Conservation (phyloP, 2,329 filamentous ascomycete species). For the Aspergillus sclerotialis region DNA sequence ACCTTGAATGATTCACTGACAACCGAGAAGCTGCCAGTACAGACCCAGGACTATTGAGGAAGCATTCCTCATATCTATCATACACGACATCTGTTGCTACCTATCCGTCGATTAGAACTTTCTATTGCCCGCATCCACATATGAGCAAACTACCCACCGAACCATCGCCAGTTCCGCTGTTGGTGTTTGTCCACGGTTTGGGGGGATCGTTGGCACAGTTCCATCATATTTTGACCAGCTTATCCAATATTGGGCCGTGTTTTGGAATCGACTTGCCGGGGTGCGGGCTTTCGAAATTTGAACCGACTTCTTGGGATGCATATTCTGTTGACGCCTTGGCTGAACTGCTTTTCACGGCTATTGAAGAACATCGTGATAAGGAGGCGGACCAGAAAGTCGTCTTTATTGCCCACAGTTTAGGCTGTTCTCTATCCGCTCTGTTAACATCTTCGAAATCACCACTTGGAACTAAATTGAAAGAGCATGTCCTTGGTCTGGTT, state of each 20-base stretch:
- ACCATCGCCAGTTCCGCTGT: conserved; percentile 67
- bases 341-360: conserved; percentile 66
- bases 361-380: conserved; percentile 64
- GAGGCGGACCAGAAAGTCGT: conserved; percentile 64
- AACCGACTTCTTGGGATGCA: conserved; percentile 63
- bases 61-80: conserved; percentile 63
- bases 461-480: conserved; percentile 47
- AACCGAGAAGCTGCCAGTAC: conserved; percentile 34
- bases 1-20: conserved; percentile 8
- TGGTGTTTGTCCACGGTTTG: conserved; percentile 88
- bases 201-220: conserved; percentile 92
- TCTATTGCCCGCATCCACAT: conserved; percentile 76
- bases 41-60: conserved; percentile 73
- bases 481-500: conserved; percentile 67
- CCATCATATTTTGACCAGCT: conserved; percentile 67
- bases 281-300: conserved; percentile 73
- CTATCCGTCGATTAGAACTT: conserved; percentile 73
- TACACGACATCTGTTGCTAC: conserved; percentile 65
- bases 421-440: conserved; percentile 67
- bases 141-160: conserved; percentile 69
- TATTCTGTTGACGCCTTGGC: conserved; percentile 71
- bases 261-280: conserved; percentile 86
- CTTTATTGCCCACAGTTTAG: conserved; percentile 84
- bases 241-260: conserved; percentile 77
- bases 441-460: conserved; percentile 57